Percentiles rank a stretch among this genome's conserved stretches.
Evolutionary conservation across 768 basidiomycete genomes (phyloP).

Genomic region (Dentipellis sp.): DNA sequence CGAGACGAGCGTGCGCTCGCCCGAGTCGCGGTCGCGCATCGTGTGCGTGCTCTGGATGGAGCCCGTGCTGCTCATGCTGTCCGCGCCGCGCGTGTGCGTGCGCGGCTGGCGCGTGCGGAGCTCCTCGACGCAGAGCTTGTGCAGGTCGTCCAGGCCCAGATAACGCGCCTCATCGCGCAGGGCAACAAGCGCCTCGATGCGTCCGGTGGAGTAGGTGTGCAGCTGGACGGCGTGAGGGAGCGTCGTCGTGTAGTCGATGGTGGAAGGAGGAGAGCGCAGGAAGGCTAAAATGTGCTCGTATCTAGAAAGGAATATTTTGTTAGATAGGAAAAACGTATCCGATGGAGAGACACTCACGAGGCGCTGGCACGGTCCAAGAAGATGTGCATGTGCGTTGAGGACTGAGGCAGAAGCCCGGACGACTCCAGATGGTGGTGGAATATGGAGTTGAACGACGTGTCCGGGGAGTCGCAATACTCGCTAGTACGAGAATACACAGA

Average conservation of each 20-base stretch:
- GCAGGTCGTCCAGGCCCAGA: slow-evolving; percentile 58
- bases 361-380: slow-evolving; percentile 76
- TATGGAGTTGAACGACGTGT: slow-evolving; percentile 33
- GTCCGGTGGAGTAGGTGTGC: slow-evolving; percentile 26
- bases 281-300: slow-evolving; percentile 66
- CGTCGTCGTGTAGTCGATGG: slow-evolving; percentile 35
- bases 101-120: slow-evolving; percentile 35
- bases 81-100: slow-evolving; percentile 32
- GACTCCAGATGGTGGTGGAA: slow-evolving; percentile 58
- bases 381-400: slow-evolving; percentile 43
- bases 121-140: slow-evolving; percentile 60
- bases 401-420: slow-evolving; percentile 42
- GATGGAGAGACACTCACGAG: slow-evolving; percentile 43
- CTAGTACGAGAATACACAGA: slow-evolving; percentile 49
- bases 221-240: slow-evolving; percentile 57
- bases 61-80: slow-evolving; percentile 36
- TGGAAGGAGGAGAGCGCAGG: slow-evolving; percentile 47
- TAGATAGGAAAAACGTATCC: background rate
- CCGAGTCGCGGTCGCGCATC: slow-evolving; percentile 44
- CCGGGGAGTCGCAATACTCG: slow-evolving; percentile 27
- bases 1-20: slow-evolving; percentile 5
- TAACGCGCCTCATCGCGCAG: slow-evolving; percentile 74
- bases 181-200: slow-evolving; percentile 54
- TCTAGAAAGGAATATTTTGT: slow-evolving; percentile 28
- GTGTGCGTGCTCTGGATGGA: slow-evolving; percentile 56